phyloP scores from a whole-genome alignment of 306 rosid genomes.

The Vigna hirtella region DNA sequence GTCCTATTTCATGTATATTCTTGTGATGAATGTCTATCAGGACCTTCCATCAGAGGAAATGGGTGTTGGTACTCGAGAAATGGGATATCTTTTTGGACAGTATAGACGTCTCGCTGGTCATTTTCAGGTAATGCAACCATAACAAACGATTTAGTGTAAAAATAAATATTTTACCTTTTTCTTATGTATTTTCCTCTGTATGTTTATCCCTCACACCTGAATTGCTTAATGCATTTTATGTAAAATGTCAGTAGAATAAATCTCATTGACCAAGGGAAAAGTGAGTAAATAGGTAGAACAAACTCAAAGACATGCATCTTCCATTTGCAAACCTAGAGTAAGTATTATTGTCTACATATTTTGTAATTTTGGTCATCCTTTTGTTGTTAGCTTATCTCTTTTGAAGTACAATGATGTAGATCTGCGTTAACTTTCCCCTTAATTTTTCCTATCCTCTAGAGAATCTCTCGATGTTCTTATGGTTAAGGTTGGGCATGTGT shows the following conservation, averaged over 20 bases:
- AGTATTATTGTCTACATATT: conserved; percentile 27
- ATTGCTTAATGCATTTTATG: conserved; percentile 11
- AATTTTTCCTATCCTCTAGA: neutral
- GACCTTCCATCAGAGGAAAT: conserved; percentile 99
- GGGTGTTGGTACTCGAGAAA: conserved; percentile 99
- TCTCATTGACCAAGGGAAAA: conserved; percentile 21
- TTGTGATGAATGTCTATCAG: conserved; percentile 58
- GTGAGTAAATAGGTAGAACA: neutral
- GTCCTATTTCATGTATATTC: conserved; percentile 28
- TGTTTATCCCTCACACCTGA: conserved; percentile 23
- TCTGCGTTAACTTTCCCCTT: neutral
- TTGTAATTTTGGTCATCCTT: neutral
- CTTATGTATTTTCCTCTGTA: neutral
- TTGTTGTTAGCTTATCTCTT: neutral
- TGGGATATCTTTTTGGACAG: conserved; percentile 99
- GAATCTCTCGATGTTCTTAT: neutral
- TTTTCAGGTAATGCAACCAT: conserved; percentile 73
- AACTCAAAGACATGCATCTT: conserved; percentile 27
- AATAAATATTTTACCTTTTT: neutral
- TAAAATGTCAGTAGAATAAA: conserved; percentile 22
- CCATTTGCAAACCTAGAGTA: conserved; percentile 12
- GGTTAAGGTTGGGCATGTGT: neutral
- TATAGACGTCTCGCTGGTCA: conserved; percentile 95
- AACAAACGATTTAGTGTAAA: conserved; percentile 28
- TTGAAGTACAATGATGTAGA: too few species aligned